These are phyloP conservation scores for Neonectria faginata DNA, from an alignment of 2,329 filamentous ascomycete species.

Conservation along the genomic window DNA sequence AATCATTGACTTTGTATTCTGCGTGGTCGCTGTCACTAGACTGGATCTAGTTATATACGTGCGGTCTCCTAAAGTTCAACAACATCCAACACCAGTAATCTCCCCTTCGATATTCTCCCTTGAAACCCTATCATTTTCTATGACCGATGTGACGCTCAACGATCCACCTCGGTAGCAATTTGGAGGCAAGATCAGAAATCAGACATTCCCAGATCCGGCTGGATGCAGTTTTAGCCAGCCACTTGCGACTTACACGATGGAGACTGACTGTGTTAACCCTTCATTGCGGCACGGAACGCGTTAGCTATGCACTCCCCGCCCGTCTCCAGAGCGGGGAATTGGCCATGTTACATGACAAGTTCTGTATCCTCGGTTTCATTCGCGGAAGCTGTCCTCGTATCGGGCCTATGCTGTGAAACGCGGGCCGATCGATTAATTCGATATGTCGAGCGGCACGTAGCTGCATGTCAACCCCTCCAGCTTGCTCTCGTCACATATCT, in stretches of 20 bases:
- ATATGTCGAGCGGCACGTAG: neutral
- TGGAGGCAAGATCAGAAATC: neutral
- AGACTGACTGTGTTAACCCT: neutral
- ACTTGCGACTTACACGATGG: neutral
- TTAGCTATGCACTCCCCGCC: neutral
- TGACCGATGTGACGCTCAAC: neutral
- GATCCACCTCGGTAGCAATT: neutral
- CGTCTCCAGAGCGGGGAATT: neutral
- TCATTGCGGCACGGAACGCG: neutral
- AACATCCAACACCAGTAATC: neutral
- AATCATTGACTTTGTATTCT: neutral
- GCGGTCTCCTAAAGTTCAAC: neutral
- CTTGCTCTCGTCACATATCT: neutral
- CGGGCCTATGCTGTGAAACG: neutral
- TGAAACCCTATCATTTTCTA: neutral
- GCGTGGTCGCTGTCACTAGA: neutral
- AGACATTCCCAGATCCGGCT: neutral
- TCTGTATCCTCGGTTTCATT: neutral
- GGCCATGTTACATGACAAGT: neutral
- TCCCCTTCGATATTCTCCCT: neutral
- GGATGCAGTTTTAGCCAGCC: neutral
- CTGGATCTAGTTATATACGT: neutral
- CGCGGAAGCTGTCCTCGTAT: neutral
- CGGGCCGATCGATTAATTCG: neutral
- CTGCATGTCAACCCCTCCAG: neutral